Percentiles rank a stretch among this genome's conserved stretches.
phyloP scores from a whole-genome alignment of 2,329 filamentous ascomycete species.

The Fusarium guadeloupense region DNA sequence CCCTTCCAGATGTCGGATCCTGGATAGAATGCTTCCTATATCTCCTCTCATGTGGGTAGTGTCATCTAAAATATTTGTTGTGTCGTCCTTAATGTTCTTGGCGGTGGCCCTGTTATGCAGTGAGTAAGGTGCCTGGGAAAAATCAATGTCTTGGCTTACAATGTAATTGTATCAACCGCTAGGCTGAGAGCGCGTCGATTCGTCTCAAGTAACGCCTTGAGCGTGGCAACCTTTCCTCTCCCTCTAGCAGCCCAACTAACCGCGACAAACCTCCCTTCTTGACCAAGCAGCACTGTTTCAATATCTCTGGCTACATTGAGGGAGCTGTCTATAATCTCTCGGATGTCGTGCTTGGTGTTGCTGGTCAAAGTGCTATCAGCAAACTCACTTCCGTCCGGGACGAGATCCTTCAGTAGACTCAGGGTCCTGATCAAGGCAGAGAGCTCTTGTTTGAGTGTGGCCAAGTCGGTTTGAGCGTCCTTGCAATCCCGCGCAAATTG shows the following conservation, averaged over 20 bases:
- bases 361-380: background rate
- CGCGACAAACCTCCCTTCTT: background rate
- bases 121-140: background rate
- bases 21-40: background rate
- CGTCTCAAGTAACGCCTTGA: background rate
- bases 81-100: constrained; percentile 5
- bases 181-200: background rate
- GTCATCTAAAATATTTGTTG: background rate
- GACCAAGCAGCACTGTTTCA: background rate
- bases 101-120: background rate
- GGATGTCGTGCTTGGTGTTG: background rate
- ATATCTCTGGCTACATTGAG: background rate
- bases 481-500: background rate
- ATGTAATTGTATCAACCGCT: constrained; percentile 3
- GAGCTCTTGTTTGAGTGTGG: background rate
- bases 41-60: constrained; percentile 6
- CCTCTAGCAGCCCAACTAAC: background rate
- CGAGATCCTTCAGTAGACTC: background rate
- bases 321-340: background rate
- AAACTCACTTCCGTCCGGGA: background rate
- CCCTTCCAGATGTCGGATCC: background rate
- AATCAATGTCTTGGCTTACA: background rate
- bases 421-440: background rate
- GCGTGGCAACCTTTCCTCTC: constrained; percentile 2
- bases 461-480: background rate